Evolutionary conservation across 495 filamentous ascomycete species (phyloP), one percentile per base, ranked within the genome.

Genomic region (Echria macrotheca): DNA sequence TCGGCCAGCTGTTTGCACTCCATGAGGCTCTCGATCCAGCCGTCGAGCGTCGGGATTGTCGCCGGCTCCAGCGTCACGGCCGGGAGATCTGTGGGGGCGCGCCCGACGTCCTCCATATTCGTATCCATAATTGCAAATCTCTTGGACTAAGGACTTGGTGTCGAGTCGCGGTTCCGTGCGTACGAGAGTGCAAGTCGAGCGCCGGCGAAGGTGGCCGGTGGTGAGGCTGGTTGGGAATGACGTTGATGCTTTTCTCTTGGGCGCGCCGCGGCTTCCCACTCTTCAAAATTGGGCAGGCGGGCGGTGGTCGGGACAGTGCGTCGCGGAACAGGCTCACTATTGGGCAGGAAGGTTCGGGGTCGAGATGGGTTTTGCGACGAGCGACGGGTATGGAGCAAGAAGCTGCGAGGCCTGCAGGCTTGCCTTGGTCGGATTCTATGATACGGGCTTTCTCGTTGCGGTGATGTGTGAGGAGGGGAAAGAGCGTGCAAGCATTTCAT

Each of bases 11-110:
- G 94, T 71, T 98, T 98, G 83, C 93, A 98, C 65, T 72, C 85
- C 93, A 98, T 98, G 72, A 98, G 74, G 70, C 79, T 93, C 75
- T 95, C 91, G 65, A 98, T 98, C 93, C 93, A 98, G 55, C 91
- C 89, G 69, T 98, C 93, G 31, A 97, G 73, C 28, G 90, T 94
- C 28, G 89, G 85, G 72, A 96, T 93, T 49, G 89, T 86, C 26
- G 87, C 79, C 8, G 94, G 83, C 68, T 97, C 94, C 40, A 81
- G 76, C 18, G 78, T 73, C 54, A 85, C 81, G 44, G 85, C 77
- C 60, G 88, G 70, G 57, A 91, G 80, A 53, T 90, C 87, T 61
- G 94, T 83, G 53, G 90, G 87, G 55, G 83, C 79, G 66, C 89
- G 86, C 60, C 86, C 86, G 55, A 96, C 90, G 68, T 98, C 93